phyloP scores from a whole-genome alignment of 192 early-diverging fungal species.

The Ambispora gerdemannii region DNA sequence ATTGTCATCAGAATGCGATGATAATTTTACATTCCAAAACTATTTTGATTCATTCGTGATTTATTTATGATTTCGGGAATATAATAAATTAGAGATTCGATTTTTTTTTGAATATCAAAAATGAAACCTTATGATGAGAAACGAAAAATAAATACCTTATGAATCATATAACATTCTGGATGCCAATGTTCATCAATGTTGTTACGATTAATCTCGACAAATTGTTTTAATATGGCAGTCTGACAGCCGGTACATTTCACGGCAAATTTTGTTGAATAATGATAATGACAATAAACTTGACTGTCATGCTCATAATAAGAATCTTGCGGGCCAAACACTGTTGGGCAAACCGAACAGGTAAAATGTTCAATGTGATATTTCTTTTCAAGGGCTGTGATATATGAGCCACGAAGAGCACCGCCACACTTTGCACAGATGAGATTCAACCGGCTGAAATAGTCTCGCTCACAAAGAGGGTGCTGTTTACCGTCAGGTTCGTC shows the following conservation, averaged over 20 bases:
- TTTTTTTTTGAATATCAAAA: not conserved
- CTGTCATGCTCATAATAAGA: conserved; percentile 95
- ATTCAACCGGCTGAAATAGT: conserved; percentile 82
- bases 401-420: conserved; percentile 81
- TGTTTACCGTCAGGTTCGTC: conserved; percentile 53
- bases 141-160: conserved; percentile 69
- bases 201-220: conserved; percentile 87
- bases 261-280: conserved; percentile 89
- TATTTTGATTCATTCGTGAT: conserved; percentile 12
- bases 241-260: conserved; percentile 95
- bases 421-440: conserved; percentile 86
- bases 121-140: not conserved
- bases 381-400: conserved; percentile 86
- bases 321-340: conserved; percentile 91
- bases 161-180: conserved; percentile 99
- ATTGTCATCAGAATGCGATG: conserved; percentile 31
- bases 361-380: conserved; percentile 99
- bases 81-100: conserved; percentile 6
- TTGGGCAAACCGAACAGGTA: conserved; percentile 88
- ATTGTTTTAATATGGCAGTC: conserved; percentile 93
- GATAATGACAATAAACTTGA: conserved; percentile 89
- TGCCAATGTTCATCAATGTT: conserved; percentile 89
- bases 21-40: conserved; percentile 64
- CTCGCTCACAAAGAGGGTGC: conserved; percentile 77
- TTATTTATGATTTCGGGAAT: not conserved